A percentile compares a stretch with the other conserved stretches of the same genome.
Evolutionary conservation across 441 rosid species (phyloP).

Genomic region (Pelargonium fulgidum): DNA sequence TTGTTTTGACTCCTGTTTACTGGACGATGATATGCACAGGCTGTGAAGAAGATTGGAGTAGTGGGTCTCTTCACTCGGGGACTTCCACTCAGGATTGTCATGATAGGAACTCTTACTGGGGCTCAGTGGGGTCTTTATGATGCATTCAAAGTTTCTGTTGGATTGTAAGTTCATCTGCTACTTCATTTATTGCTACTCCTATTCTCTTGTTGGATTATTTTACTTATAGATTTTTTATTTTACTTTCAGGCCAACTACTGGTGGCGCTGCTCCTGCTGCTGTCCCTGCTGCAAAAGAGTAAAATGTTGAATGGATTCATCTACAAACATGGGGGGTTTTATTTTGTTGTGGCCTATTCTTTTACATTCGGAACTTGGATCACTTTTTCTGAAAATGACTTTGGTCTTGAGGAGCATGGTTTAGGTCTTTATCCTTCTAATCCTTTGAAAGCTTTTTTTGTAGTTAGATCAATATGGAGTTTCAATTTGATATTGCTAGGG

Average conservation of each 20-base stretch:
- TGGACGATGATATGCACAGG: conserved; percentile 38
- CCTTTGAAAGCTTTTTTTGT: background rate
- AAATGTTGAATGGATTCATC: background rate
- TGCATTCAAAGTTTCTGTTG: conserved; percentile 95
- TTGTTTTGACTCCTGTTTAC: conserved; percentile 1
- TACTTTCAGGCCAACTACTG: conserved; percentile 59
- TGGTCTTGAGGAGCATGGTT: background rate
- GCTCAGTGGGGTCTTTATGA: conserved; percentile 99
- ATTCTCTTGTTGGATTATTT: background rate
- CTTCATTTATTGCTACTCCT: background rate
- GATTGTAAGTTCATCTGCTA: conserved; percentile 49
- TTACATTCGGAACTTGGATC: background rate
- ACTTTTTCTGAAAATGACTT: background rate
- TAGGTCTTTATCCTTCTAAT: background rate
- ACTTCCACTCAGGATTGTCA: conserved; percentile 96
- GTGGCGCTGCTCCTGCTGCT: conserved; percentile 51
- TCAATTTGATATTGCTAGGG: background rate
- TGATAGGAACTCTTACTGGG: conserved; percentile 98
- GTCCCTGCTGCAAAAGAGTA: conserved; percentile 36
- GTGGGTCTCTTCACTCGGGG: conserved; percentile 94
- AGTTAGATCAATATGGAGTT: background rate
- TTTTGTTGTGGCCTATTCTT: background rate
- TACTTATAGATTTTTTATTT: conserved; percentile 12
- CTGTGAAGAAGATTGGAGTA: conserved; percentile 89
- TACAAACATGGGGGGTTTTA: background rate